Conservation (phyloP, 225 moss, liverwort and hornwort species). For the Bryum argenteum region DNA sequence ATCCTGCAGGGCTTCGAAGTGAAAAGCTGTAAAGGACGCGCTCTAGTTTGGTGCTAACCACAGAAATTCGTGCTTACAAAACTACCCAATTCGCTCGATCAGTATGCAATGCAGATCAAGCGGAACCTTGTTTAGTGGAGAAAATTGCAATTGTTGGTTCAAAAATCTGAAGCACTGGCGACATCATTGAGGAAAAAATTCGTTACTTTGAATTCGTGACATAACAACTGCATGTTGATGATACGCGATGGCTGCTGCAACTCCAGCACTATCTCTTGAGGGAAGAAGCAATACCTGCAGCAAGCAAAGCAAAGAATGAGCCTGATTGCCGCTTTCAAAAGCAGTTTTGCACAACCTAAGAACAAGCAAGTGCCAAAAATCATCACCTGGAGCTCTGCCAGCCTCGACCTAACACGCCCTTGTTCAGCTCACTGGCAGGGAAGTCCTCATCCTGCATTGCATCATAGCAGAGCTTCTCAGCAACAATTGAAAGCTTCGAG, state of each 20-base stretch:
- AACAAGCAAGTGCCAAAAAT: background rate
- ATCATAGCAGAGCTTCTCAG: background rate
- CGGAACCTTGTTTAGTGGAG: background rate
- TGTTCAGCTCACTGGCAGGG: slow-evolving; percentile 84
- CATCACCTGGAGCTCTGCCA: slow-evolving; percentile 96
- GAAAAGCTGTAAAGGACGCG: background rate
- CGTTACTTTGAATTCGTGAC: slow-evolving; percentile 85
- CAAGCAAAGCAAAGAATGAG: background rate
- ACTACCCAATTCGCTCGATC: background rate
- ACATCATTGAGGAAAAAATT: background rate
- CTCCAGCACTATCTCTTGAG: slow-evolving; percentile 85
- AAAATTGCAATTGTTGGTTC: slow-evolving; percentile 8
- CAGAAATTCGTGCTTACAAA: too few relatives aligned
- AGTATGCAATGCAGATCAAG: background rate
- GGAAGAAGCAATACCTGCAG: slow-evolving; percentile 86
- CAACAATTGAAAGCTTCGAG: background rate
- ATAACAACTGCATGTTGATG: slow-evolving; percentile 94
- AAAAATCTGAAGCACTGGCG: slow-evolving; percentile 9
- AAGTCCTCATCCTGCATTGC: slow-evolving; percentile 82
- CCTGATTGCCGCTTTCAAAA: background rate
- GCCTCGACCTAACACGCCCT: slow-evolving; percentile 87
- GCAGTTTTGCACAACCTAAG: slow-evolving; percentile 14
- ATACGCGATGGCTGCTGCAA: slow-evolving; percentile 88
- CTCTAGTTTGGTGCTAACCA: background rate
- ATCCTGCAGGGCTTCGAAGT: slow-evolving; percentile 2